These are phyloP conservation scores for Chaetoceros muelleri DNA, from an alignment of 108 stramenopile genomes.

Conservation along the genomic window DNA sequence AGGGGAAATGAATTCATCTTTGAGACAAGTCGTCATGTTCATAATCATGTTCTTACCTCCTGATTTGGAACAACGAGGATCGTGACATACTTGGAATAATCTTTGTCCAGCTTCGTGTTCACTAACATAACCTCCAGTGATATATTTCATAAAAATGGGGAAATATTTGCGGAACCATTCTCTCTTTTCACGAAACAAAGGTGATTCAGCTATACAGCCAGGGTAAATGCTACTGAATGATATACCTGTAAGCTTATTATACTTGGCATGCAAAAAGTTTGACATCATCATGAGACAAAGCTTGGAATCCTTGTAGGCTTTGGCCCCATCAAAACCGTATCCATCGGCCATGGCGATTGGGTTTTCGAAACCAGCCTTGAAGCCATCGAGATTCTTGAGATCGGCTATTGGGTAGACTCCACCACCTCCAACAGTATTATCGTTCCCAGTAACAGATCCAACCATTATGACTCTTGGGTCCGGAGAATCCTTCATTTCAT, in stretches of 20 bases:
- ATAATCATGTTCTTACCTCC: conserved; percentile 28
- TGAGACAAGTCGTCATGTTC: too few relatives aligned
- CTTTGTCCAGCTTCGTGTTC: conserved; percentile 83
- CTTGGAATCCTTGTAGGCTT: conserved; percentile 89
- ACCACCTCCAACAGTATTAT: conserved; percentile 87
- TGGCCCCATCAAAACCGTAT: conserved; percentile 84
- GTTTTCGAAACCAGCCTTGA: conserved; percentile 73
- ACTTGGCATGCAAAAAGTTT: conserved; percentile 29
- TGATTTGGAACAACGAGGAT: conserved; percentile 75
- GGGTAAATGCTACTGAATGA: conserved; percentile 59
- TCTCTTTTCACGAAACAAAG: conserved; percentile 67
- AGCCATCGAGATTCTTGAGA: conserved; percentile 74
- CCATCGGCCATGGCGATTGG: conserved; percentile 87
- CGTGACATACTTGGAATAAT: conserved; percentile 74
- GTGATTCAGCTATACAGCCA: conserved; percentile 70
- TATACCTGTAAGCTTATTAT: conserved; percentile 57
- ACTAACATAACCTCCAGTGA: conserved; percentile 50
- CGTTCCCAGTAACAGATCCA: conserved; percentile 84
- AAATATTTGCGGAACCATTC: conserved; percentile 72
- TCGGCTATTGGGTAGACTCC: conserved; percentile 89
- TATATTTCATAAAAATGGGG: conserved; percentile 67
- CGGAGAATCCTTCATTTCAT: conserved; percentile 47
- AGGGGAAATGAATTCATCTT: too few relatives aligned
- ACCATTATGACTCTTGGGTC: conserved; percentile 77
- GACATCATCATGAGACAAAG: conserved; percentile 61